phyloP scores from a whole-genome alignment of 1,284 basidiomycete species.

The Paramarasmius palmivorus region DNA sequence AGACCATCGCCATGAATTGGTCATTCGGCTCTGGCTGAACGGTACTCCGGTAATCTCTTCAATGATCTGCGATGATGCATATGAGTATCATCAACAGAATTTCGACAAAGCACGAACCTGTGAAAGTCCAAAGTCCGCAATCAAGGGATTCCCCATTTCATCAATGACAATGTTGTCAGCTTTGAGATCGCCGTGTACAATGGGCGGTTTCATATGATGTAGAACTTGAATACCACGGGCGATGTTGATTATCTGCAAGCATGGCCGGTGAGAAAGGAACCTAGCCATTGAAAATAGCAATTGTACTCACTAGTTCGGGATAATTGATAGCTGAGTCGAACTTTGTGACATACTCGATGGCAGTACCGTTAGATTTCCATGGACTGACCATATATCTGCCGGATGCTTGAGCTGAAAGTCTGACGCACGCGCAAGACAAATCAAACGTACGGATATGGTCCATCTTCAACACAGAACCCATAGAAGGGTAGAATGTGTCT shows the following conservation, averaged over 20 bases:
- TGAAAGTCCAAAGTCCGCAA: slow-evolving; percentile 63
- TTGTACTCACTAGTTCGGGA: slow-evolving; percentile 10
- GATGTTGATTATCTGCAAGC: slow-evolving; percentile 36
- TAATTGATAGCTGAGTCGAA: slow-evolving; percentile 14
- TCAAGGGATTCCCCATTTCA: slow-evolving; percentile 44
- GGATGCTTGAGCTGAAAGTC: background rate
- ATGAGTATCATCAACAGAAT: slow-evolving; percentile 7
- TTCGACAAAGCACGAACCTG: slow-evolving; percentile 30
- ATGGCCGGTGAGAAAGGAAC: background rate
- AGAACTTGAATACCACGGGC: slow-evolving; percentile 36
- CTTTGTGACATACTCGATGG: slow-evolving; percentile 15
- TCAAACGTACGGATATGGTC: slow-evolving; percentile 50
- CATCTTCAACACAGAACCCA: slow-evolving; percentile 54
- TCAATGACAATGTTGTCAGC: slow-evolving; percentile 53
- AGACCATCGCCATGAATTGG: slow-evolving; percentile 51
- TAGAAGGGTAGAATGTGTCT: slow-evolving; percentile 55
- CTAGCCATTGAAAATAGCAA: background rate
- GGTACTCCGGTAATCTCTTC: slow-evolving; percentile 52
- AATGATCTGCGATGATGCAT: slow-evolving; percentile 43
- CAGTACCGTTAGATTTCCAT: slow-evolving; percentile 17
- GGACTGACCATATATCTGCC: slow-evolving; percentile 19
- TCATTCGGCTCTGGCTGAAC: slow-evolving; percentile 52
- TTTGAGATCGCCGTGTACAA: slow-evolving; percentile 45
- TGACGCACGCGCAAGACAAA: background rate
- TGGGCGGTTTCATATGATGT: slow-evolving; percentile 34